Conservation (phyloP, 352 stramenopile species). For the Globisporangium alternatum region DNA sequence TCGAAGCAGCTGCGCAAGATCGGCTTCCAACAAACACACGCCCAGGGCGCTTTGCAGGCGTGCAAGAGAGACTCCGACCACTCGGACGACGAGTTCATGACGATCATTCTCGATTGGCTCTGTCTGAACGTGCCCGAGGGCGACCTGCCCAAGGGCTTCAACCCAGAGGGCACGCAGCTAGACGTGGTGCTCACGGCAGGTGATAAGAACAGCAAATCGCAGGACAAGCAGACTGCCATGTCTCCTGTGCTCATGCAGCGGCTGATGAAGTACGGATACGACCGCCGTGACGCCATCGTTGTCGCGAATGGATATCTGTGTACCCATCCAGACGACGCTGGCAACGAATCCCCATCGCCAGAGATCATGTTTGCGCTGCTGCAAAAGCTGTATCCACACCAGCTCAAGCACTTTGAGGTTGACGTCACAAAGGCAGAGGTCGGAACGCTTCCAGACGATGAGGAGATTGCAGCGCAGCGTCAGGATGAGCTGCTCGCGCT, state of each 20-base stretch:
- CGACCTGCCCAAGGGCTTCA: constrained; percentile 82
- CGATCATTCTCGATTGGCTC: constrained; percentile 71
- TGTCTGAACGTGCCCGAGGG: constrained; percentile 75
- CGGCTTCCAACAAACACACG: constrained; percentile 52
- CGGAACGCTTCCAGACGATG: constrained; percentile 18
- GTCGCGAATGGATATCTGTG: constrained; percentile 45
- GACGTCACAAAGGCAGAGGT: constrained; percentile 4
- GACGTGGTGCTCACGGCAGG: constrained; percentile 59
- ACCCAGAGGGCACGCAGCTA: constrained; percentile 86
- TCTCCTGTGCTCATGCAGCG: constrained; percentile 52
- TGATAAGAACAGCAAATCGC: constrained; percentile 3
- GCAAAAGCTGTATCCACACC: constrained; percentile 33
- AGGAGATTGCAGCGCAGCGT: constrained; percentile 49
- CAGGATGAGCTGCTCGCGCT: constrained; percentile 79
- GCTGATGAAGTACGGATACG: constrained; percentile 81
- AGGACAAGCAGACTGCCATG: constrained; percentile 17
- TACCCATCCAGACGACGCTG: constrained; percentile 16
- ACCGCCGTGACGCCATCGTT: constrained; percentile 45
- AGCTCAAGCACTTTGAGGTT: constrained; percentile 43
- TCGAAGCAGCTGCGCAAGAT: constrained; percentile 39
- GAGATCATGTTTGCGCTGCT: constrained; percentile 38
- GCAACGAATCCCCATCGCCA: constrained; percentile 36
- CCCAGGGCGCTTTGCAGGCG: constrained; percentile 39
- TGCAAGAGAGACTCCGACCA: constrained; percentile 25
- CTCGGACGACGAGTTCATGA: constrained; percentile 32